Evolutionary conservation across 2,329 filamentous ascomycete species (phyloP), one percentile per base, ranked within the genome.

Genomic region (Magnaporthiopsis incrustans): DNA sequence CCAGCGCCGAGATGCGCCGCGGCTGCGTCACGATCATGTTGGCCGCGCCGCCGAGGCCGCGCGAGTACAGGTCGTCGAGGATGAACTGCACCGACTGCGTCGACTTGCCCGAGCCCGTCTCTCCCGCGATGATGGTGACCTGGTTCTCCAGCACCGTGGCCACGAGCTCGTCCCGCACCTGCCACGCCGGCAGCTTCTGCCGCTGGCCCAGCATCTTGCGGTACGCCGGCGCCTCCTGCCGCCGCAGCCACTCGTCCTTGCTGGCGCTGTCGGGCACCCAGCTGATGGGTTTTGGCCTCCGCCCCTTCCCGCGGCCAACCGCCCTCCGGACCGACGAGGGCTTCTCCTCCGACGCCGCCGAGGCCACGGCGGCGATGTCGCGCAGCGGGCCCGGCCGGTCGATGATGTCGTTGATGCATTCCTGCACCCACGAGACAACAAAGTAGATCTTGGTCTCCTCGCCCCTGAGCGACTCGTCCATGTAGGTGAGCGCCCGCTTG

Each of bases 1-100:
- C 93, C 12, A 99, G 83, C 2, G 95, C 95, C 33, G 94, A 97
- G 67, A 99, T 98, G 73, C 95, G 86, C 65, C 95, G 87, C 27
- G 95, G 95, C 71, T 99, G 95, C 0, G 95, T 99, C 71, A 96
- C 97, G 66, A 99, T 87, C 67, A 99, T 96, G 71, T 96, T 97
- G 38, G 89, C 90, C 15, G 85, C 85, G 15, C 84, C 85, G 2
- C 94, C 95, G 11, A 96, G 81, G 10, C 88, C 85, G 59, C 85
- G 82, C 66, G 84, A 82, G 70, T 97, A 96, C 67, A 98, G 79
- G 70, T 98, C 91, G 71, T 99, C 95, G 1, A 99, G 81, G 58
- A 99, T 83, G 75, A 98, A 99, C 74, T 99, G 95, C 44, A 98
- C 92, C 2, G 92, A 95, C 74, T 99, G 95, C 0, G 95, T 98